Base-by-base conservation (phyloP, 176 grass and related monocot genomes). In the Rhynchospora pubera region DNA sequence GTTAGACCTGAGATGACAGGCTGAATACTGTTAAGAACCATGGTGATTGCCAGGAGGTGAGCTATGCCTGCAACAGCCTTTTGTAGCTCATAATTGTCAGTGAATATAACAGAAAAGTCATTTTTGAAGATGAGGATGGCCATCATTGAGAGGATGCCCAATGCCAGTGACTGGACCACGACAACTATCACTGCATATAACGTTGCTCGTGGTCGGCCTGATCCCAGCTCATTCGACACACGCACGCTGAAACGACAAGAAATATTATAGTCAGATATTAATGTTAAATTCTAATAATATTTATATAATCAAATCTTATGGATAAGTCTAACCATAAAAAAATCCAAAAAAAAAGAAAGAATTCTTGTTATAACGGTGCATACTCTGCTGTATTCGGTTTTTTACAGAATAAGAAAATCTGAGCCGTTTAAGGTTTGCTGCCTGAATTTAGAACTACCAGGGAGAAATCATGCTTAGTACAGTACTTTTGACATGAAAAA, bases 1-100 rank as follows among this genome's bases (percentile, higher is more conserved):
- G 72, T 21, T 66, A 50, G 21, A 89, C 88, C 94, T 9, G 94
- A 94, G 26, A 97, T 94, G 7, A 97, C 94, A 2, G 94, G 91
- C 60, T 97, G 94, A 23, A 97, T 77, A 85, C 94, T 97, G 76
- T 94, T 97, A 74, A 97, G 89, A 59, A 94, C 84, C 91, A 97
- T 97, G 79, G 94, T 94, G 26, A 97, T 86, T 14, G 91, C 79
- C 6, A 97, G 86, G 44, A 94, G 83, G 86, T 87, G 51, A 23
- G 90, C 88, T 34, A 92, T 86, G 26, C 65, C 18, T 6, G 86
- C 83, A 3, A 97, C 94, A 18, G 91, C 90, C 70, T 87, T 82
- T 79, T 94, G 91, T 81, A 97, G 83, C 28, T 81, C 68, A 18
- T 19, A 5, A 71, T 97, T 86, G 42, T 74, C 83, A 0, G 94